Conservation (phyloP, 768 basidiomycete species). For the Candolleomyces eurysporus region DNA sequence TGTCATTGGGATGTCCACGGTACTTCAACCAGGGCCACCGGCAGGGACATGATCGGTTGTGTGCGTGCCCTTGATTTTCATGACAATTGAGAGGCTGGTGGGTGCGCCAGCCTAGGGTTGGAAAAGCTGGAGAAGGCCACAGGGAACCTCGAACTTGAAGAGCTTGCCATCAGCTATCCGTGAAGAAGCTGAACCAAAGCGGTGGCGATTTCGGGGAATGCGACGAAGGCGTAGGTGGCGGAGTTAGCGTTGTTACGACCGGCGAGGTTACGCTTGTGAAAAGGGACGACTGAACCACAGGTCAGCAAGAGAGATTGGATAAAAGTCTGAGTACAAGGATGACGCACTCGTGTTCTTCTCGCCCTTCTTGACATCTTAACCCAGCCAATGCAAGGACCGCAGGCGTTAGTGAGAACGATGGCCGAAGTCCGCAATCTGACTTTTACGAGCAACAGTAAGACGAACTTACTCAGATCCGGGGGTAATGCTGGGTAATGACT, state of each 20-base stretch:
- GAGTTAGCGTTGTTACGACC: constrained; percentile 78
- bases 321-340: too few species aligned
- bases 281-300: constrained; percentile 77
- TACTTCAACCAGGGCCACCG: constrained; percentile 99
- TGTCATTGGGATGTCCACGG: constrained; percentile 80
- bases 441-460: constrained; percentile 86
- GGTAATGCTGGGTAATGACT: constrained; percentile 51
- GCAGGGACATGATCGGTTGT: constrained; percentile 97
- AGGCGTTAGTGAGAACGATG: constrained; percentile 82
- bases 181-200: constrained; percentile 98
- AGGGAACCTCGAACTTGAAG: constrained; percentile 93
- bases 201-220: constrained; percentile 92
- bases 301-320: too few species aligned
- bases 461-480: constrained; percentile 29
- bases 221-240: constrained; percentile 94
- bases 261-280: constrained; percentile 99
- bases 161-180: constrained; percentile 91
- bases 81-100: constrained; percentile 84
- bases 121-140: constrained; percentile 94
- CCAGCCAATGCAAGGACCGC: constrained; percentile 89
- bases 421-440: constrained; percentile 64
- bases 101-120: constrained; percentile 89
- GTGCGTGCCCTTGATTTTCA: constrained; percentile 99
- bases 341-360: constrained; percentile 39
- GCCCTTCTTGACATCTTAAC: too few species aligned